phyloP scores from a whole-genome alignment of 345 rosid genomes.

The Lepidium didymum region DNA sequence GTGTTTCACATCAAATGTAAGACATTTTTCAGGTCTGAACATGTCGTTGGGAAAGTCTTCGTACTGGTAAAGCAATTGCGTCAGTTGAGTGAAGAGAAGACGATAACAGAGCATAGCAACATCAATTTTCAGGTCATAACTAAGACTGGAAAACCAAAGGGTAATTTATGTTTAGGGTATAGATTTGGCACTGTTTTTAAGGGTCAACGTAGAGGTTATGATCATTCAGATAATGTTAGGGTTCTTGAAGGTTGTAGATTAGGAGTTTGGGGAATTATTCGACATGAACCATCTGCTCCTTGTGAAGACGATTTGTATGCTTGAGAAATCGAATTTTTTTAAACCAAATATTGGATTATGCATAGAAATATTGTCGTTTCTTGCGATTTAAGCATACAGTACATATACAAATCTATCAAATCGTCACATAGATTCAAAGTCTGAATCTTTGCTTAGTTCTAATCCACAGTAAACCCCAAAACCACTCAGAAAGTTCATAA shows the following conservation, averaged over 20 bases:
- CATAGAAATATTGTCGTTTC: neutral
- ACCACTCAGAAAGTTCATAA: slow-evolving; percentile 18
- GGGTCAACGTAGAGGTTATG: neutral
- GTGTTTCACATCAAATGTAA: slow-evolving; percentile 22
- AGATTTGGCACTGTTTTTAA: slow-evolving; percentile 12
- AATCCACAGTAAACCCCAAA: neutral
- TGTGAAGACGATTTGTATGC: slow-evolving; percentile 11
- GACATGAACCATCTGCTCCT: slow-evolving; percentile 24
- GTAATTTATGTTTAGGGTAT: slow-evolving; percentile 21
- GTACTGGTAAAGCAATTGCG: slow-evolving; percentile 18
- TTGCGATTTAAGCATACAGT: neutral
- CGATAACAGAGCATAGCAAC: slow-evolving; percentile 6
- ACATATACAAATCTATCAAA: slow-evolving; percentile 12
- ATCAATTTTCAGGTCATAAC: slow-evolving; percentile 20
- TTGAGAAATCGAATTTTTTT: neutral
- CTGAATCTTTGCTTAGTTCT: slow-evolving; percentile 5
- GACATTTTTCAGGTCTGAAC: slow-evolving; percentile 1
- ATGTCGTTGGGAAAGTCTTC: slow-evolving; percentile 19
- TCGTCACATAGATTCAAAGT: slow-evolving; percentile 6
- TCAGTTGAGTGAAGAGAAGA: slow-evolving; percentile 12
- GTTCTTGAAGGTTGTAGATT: slow-evolving; percentile 10
- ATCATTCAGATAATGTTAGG: neutral
- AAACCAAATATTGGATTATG: neutral
- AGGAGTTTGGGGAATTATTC: slow-evolving; percentile 20
- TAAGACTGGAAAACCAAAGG: slow-evolving; percentile 18